Percentiles rank a stretch among this genome's conserved stretches.
Conservation (phyloP, 768 basidiomycete genomes). For the Neoboletus magnificus region DNA sequence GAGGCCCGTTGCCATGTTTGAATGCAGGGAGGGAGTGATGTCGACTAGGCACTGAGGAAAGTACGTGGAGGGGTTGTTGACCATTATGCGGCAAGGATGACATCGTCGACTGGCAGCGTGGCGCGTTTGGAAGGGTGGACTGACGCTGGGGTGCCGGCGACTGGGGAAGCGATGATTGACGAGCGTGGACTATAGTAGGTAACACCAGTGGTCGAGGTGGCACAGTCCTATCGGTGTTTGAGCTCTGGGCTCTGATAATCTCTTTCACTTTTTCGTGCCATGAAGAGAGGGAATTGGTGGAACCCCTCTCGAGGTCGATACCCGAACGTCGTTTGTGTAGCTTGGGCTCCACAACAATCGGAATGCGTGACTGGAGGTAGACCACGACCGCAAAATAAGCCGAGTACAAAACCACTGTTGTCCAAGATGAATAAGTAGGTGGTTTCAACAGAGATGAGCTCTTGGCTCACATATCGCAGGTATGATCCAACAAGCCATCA, state of each 20-base stretch:
- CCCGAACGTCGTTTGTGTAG: background rate
- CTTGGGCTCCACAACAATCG: constrained; percentile 16
- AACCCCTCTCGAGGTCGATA: constrained; percentile 21
- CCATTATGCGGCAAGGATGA: background rate
- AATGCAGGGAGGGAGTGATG: constrained; percentile 25
- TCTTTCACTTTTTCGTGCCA: constrained; percentile 6
- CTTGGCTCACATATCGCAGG: constrained; percentile 47
- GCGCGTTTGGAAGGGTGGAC: background rate
- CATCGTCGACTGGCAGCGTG: constrained; percentile 13
- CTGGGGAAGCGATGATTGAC: constrained; percentile 1
- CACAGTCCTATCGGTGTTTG: background rate
- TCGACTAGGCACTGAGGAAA: constrained; percentile 8
- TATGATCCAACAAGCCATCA: constrained; percentile 51
- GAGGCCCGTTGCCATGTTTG: constrained; percentile 4
- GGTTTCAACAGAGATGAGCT: background rate
- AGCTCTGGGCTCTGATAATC: background rate
- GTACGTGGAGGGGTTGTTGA: background rate
- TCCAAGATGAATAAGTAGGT: constrained; percentile 3
- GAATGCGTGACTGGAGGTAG: constrained; percentile 33
- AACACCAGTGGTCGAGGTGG: constrained; percentile 4
- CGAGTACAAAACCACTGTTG: constrained; percentile 43
- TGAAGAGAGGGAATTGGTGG: constrained; percentile 1
- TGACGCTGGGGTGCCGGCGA: background rate
- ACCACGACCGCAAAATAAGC: constrained; percentile 39
- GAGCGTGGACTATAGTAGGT: constrained; percentile 9